Percentiles rank a stretch among this genome's conserved stretches.
Evolutionary conservation across 2,329 filamentous ascomycete genomes (phyloP).

Genomic region (Botryotinia globosa): DNA sequence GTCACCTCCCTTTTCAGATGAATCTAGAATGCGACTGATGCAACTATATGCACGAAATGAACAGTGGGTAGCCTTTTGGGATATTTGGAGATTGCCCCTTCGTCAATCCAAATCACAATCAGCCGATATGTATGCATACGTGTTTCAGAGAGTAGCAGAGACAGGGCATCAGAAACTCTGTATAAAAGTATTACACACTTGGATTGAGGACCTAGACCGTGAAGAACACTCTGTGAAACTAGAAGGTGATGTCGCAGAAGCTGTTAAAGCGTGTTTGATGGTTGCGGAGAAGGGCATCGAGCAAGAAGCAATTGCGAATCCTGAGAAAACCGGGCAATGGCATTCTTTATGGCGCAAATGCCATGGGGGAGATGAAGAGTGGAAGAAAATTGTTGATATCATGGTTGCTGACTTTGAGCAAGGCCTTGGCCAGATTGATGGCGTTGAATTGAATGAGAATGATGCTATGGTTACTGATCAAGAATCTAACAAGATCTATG

Average conservation of each 20-base stretch:
- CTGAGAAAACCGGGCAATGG: slow-evolving; percentile 27
- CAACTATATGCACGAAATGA: slow-evolving; percentile 45
- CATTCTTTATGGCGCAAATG: slow-evolving; percentile 26
- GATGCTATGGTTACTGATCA: background rate
- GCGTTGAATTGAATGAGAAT: background rate
- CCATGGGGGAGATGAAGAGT: slow-evolving; percentile 3
- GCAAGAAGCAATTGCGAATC: slow-evolving; percentile 21
- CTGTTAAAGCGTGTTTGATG: slow-evolving; percentile 53
- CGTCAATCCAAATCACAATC: slow-evolving; percentile 50
- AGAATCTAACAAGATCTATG: background rate
- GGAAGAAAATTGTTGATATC: background rate
- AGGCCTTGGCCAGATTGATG: background rate
- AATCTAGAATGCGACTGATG: slow-evolving; percentile 45
- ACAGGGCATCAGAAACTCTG: slow-evolving; percentile 46
- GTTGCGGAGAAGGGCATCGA: slow-evolving; percentile 49
- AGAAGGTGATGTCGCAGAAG: slow-evolving; percentile 44
- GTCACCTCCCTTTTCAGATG: slow-evolving; percentile 43
- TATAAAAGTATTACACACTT: slow-evolving; percentile 49
- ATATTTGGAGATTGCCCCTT: slow-evolving; percentile 55
- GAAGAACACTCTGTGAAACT: slow-evolving; percentile 52
- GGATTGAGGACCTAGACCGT: slow-evolving; percentile 56
- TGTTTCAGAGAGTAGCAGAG: slow-evolving; percentile 50
- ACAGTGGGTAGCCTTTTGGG: slow-evolving; percentile 59
- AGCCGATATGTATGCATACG: slow-evolving; percentile 51
- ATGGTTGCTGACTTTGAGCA: slow-evolving; percentile 7